Evolutionary conservation across 202 grass and related monocot species (phyloP).

Genomic region (Hordeum pubiflorum): DNA sequence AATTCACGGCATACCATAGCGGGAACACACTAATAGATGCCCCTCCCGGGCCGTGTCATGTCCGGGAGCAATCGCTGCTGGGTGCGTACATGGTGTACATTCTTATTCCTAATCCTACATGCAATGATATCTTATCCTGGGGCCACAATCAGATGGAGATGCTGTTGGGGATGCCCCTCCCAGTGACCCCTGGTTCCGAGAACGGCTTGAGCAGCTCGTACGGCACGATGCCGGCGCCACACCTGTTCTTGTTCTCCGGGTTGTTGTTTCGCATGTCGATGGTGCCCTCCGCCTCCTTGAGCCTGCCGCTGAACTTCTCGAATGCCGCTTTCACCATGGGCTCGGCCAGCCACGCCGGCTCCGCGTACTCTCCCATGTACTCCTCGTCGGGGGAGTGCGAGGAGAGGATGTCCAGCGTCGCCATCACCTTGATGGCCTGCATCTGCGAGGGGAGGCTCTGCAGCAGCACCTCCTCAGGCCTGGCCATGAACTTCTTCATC

Average conservation of each 20-base stretch:
- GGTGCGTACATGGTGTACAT: neutral
- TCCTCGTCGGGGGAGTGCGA: conserved; percentile 91
- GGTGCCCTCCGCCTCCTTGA: conserved; percentile 73
- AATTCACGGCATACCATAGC: neutral
- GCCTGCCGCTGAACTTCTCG: conserved; percentile 60
- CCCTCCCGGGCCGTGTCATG: neutral
- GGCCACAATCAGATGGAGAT: conserved; percentile 56
- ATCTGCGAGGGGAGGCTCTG: conserved; percentile 52
- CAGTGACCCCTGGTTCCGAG: conserved; percentile 74
- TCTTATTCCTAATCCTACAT: conserved; percentile 17
- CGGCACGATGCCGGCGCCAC: conserved; percentile 72
- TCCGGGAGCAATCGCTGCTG: neutral
- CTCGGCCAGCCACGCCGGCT: conserved; percentile 55
- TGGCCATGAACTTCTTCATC: conserved; percentile 36
- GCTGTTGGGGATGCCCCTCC: conserved; percentile 79
- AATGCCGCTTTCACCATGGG: conserved; percentile 57
- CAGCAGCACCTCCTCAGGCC: conserved; percentile 53
- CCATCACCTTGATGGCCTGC: conserved; percentile 64
- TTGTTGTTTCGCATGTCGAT: conserved; percentile 61
- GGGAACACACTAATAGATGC: neutral
- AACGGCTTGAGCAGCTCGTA: conserved; percentile 87
- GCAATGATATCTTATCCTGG: neutral
- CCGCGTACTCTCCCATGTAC: conserved; percentile 56
- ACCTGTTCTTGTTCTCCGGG: conserved; percentile 48
- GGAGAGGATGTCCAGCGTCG: conserved; percentile 71